Percentiles rank a stretch among this genome's conserved stretches.
phyloP scores from a whole-genome alignment of 306 rosid species.

The Lathyrus tuberosus region DNA sequence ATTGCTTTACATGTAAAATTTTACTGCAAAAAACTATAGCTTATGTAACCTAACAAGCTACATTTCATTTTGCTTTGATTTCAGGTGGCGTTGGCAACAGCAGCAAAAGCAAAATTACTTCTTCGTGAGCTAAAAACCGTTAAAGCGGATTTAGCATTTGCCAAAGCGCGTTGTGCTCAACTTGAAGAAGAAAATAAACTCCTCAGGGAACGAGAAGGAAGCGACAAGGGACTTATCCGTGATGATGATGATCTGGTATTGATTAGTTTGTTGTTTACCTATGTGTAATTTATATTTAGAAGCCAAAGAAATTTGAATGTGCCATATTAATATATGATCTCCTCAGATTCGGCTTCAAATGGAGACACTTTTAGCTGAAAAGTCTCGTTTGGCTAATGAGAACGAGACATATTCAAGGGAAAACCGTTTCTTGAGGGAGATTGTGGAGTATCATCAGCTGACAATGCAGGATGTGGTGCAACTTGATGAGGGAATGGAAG shows the following conservation, averaged over 20 bases:
- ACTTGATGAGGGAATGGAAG: conserved; percentile 85
- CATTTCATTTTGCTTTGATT: conserved; percentile 35
- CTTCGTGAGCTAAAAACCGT: conserved; percentile 94
- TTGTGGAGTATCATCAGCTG: conserved; percentile 95
- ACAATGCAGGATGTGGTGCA: conserved; percentile 95
- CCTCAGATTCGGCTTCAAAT: conserved; percentile 84
- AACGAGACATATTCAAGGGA: conserved; percentile 86
- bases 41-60: conserved; percentile 30
- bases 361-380: conserved; percentile 93
- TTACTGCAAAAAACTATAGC: neutral
- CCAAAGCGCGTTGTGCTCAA: conserved; percentile 88
- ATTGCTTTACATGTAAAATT: neutral
- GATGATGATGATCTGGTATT: conserved; percentile 94
- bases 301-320: neutral
- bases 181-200: conserved; percentile 94
- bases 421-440: conserved; percentile 91
- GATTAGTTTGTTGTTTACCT: neutral
- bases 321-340: conserved; percentile 8
- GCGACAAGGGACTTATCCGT: conserved; percentile 70
- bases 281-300: conserved; percentile 4
- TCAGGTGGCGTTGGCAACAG: conserved; percentile 99
- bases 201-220: conserved; percentile 79
- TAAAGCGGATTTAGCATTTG: conserved; percentile 89
- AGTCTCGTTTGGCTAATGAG: conserved; percentile 85
- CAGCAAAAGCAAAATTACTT: conserved; percentile 94